These are phyloP conservation scores for maize (Zea mays) DNA, from an alignment of 176 grass and related monocot species.

Conservation along the genomic window Zm-B73-REFERENCE-NAM-5.0 NC_050101.1:7647501-7648000, in stretches of 20 bases:
- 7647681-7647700: slow-evolving; percentile 71
- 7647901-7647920: slow-evolving; percentile 58
- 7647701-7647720: slow-evolving; percentile 65
- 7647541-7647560: slow-evolving; percentile 44
- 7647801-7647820: background rate
- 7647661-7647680: slow-evolving; percentile 55
- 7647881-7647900: slow-evolving; percentile 50
- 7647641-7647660: slow-evolving; percentile 80
- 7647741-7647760: background rate
- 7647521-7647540: slow-evolving; percentile 34
- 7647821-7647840: background rate
- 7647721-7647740: slow-evolving; percentile 20
- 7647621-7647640: slow-evolving; percentile 93
- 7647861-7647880: slow-evolving; percentile 27
- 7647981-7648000: slow-evolving; percentile 70
- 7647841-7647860: slow-evolving; percentile 2
- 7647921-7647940: slow-evolving; percentile 75
- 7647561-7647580: slow-evolving; percentile 78
- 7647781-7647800: slow-evolving; percentile 15
- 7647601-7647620: slow-evolving; percentile 78
- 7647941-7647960: slow-evolving; percentile 65
- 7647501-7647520: slow-evolving; percentile 26
- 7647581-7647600: slow-evolving; percentile 95
- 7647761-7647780: background rate
- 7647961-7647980: slow-evolving; percentile 71